Evolutionary conservation across 2,329 filamentous ascomycete genomes (phyloP), one percentile per base, ranked within the genome.

Genomic region (Fusarium tjaetaba): DNA sequence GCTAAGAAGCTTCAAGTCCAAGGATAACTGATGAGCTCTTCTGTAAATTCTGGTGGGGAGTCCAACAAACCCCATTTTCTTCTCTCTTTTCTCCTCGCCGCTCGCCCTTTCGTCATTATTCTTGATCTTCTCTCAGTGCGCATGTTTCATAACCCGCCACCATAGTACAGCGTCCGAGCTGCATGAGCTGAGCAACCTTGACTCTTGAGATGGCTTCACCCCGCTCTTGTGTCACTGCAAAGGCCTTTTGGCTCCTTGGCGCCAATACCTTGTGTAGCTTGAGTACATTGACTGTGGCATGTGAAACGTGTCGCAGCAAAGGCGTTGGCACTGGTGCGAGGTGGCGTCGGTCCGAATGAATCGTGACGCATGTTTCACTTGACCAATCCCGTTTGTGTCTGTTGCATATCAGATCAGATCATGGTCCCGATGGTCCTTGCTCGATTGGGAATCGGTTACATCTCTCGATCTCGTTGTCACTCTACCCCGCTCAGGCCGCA

Each of bases 31-130:
- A 60, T 22, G 24, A 51, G 18, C 1, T 3, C 14, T 28, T 4
- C 46, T 24, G 34, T 22, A 4, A 30, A 8, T 9, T 22, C 3
- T 2, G 30, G 59, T 26, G 48, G 59, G 38, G 9, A 22, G 14
- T 43, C 38, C 24, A 11, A 11, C 1, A 62, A 46, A 41, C 11
- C 60, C 60, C 41, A 34, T 32, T 26, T 20, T 57, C 41, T 62
- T 57, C 0, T 0, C 57, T 41, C 57, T 32, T 61, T n/a, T 15
- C 57, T 22, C 57, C 0, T 3, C 7, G 1, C 28, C 7, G 2
- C 5, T 42, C 36, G 4, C 1, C 2, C 7, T n/a, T 22, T 10
- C 15, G 18, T 42, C 46, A 34, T 26, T 5, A 0, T 10, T 14
- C 4, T 1, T 10, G 28, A 1, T 15, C 5, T 16, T 7, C 36